A percentile compares a stretch with the other conserved stretches of the same genome.
Evolutionary conservation across 2,329 filamentous ascomycete species (phyloP).

Genomic region (Falciphora oryzae): DNA sequence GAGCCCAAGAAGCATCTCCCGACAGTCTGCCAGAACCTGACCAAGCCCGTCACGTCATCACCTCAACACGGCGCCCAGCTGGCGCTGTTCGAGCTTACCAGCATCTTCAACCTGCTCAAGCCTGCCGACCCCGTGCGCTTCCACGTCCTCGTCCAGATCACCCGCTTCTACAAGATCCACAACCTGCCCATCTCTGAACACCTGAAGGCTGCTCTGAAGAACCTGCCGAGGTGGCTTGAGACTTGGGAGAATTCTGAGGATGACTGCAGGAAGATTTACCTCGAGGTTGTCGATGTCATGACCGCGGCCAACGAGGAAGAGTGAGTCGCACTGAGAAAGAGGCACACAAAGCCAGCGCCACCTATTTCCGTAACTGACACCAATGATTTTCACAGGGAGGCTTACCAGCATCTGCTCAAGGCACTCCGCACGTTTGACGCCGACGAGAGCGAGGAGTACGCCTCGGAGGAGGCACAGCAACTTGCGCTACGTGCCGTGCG

Average conservation of each 20-base stretch:
- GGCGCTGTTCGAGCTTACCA: slow-evolving; percentile 84
- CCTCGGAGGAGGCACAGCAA: slow-evolving; percentile 54
- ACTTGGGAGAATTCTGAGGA: slow-evolving; percentile 80
- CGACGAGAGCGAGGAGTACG: slow-evolving; percentile 47
- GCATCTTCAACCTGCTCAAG: slow-evolving; percentile 90
- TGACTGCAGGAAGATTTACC: slow-evolving; percentile 77
- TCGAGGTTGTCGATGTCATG: slow-evolving; percentile 76
- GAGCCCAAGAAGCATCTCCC: slow-evolving; percentile 83
- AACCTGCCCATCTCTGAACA: slow-evolving; percentile 67
- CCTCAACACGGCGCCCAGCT: slow-evolving; percentile 79
- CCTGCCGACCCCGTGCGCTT: slow-evolving; percentile 73
- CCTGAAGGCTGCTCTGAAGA: slow-evolving; percentile 75
- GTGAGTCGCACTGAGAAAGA: slow-evolving; percentile 41
- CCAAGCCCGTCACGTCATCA: slow-evolving; percentile 78
- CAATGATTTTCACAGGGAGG: slow-evolving; percentile 34
- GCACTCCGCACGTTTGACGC: slow-evolving; percentile 56
- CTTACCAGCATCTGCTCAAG: slow-evolving; percentile 63
- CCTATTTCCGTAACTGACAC: neutral
- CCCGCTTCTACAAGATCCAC: slow-evolving; percentile 72
- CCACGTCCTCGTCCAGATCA: slow-evolving; percentile 83
- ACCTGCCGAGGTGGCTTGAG: slow-evolving; percentile 74
- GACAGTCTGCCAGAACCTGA: slow-evolving; percentile 82
- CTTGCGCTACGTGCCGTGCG: slow-evolving; percentile 53
- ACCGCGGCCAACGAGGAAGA: slow-evolving; percentile 70
- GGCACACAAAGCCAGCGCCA: neutral